These are phyloP conservation scores for Aspergillus novoparasiticus DNA, from an alignment of 2,329 filamentous ascomycete genomes.

Conservation along the genomic window DNA sequence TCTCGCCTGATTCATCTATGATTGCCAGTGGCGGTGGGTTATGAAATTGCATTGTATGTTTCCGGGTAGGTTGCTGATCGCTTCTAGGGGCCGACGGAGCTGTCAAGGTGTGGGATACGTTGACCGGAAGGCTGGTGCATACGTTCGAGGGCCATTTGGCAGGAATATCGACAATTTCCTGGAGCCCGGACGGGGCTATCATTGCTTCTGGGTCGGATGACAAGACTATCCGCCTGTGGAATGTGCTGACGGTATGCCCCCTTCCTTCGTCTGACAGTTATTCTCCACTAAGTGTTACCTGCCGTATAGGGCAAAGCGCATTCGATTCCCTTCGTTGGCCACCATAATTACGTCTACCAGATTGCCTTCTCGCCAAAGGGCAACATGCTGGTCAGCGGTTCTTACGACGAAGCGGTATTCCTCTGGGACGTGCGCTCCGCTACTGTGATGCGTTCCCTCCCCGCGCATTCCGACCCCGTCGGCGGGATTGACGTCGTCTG, in stretches of 20 bases:
- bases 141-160: conserved; percentile 92
- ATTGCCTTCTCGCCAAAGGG: conserved; percentile 97
- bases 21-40: conserved; percentile 77
- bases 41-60: not conserved
- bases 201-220: conserved; percentile 93
- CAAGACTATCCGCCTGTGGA: conserved; percentile 94
- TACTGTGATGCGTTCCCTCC: conserved; percentile 82
- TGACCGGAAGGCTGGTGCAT: conserved; percentile 76
- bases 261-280: not conserved
- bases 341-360: conserved; percentile 95
- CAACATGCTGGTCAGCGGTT: conserved; percentile 93
- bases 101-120: conserved; percentile 86
- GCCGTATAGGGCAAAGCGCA: conserved; percentile 55
- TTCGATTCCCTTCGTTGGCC: conserved; percentile 70
- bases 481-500: conserved; percentile 89
- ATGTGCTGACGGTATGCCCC: conserved; percentile 56
- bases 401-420: conserved; percentile 96
- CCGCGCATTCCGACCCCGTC: conserved; percentile 93
- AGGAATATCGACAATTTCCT: conserved; percentile 89
- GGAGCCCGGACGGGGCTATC: conserved; percentile 85
- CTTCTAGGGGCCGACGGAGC: conserved; percentile 75
- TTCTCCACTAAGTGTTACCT: not conserved
- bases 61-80: conserved; percentile 10
- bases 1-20: conserved; percentile 87
- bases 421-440: conserved; percentile 94